Evolutionary conservation across 2,329 filamentous ascomycete genomes (phyloP).

Genomic region (Chaetomiaceae sp.): DNA sequence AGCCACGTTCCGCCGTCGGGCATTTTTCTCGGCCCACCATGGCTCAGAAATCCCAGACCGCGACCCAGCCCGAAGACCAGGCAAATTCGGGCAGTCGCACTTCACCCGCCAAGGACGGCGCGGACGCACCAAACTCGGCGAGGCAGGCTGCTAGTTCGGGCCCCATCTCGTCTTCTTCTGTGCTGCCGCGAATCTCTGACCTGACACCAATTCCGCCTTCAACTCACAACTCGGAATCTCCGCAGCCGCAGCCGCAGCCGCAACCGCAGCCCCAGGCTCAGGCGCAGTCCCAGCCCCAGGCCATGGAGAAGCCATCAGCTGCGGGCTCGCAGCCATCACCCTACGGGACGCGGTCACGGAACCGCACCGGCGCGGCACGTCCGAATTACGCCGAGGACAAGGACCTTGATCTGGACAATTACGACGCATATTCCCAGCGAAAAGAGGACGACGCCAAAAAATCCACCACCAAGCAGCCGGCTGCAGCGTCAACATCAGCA

Average conservation of each 20-base stretch:
- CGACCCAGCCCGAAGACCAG: constrained; percentile 28
- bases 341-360: constrained; percentile 92
- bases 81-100: constrained; percentile 26
- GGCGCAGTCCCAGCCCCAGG: background rate
- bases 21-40: constrained; percentile 24
- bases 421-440: constrained; percentile 60
- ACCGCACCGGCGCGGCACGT: constrained; percentile 72
- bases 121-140: constrained; percentile 24
- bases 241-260: constrained; percentile 42
- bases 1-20: background rate
- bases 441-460: constrained; percentile 57
- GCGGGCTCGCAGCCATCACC: constrained; percentile 53
- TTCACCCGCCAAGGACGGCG: constrained; percentile 27
- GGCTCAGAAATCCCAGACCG: constrained; percentile 37
- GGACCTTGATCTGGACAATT: constrained; percentile 80
- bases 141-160: constrained; percentile 24
- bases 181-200: constrained; percentile 32
- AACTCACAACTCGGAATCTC: constrained; percentile 24
- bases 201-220: constrained; percentile 15
- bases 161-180: constrained; percentile 26
- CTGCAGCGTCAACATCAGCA: constrained; percentile 16
- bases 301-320: constrained; percentile 45
- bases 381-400: constrained; percentile 94
- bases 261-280: background rate
- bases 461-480: constrained; percentile 35